Evolutionary conservation across 768 basidiomycete species (phyloP).

Genomic region (button mushroom (Agaricus bisporus)): DNA sequence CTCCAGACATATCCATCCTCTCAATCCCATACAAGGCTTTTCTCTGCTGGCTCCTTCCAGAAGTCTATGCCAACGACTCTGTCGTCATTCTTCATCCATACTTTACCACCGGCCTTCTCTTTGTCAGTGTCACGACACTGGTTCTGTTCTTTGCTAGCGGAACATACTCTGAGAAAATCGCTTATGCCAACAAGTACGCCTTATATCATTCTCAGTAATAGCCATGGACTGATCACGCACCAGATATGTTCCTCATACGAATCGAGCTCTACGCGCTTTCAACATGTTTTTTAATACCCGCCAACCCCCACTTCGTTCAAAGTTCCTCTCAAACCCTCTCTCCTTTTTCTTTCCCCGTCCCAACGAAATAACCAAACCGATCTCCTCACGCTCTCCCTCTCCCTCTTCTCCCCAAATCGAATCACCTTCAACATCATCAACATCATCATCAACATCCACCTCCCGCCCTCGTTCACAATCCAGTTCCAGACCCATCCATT

Average conservation of each 20-base stretch:
- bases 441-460: conserved; percentile 10
- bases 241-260: conserved; percentile 96
- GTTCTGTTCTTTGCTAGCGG: conserved; percentile 95
- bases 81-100: conserved; percentile 61
- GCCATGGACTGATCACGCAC: not conserved
- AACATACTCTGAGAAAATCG: conserved; percentile 94
- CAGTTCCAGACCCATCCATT: conserved; percentile 53
- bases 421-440: too few relatives aligned
- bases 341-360: conserved; percentile 53
- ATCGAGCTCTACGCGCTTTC: conserved; percentile 83
- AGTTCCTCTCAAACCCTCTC: conserved; percentile 47
- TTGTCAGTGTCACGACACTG: conserved; percentile 86
- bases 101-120: conserved; percentile 70
- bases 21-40: conserved; percentile 51
- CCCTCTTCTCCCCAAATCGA: conserved; percentile 29
- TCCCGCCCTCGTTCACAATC: conserved; percentile 26
- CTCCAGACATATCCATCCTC: conserved; percentile 56
- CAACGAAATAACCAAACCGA: conserved; percentile 11
- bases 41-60: conserved; percentile 47
- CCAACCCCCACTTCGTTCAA: conserved; percentile 63
- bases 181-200: conserved; percentile 88
- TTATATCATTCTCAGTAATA: not conserved
- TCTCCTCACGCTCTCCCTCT: conserved; percentile 28
- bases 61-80: conserved; percentile 34
- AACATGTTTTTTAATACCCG: conserved; percentile 98